These are phyloP conservation scores for Solanum arcanum DNA, from an alignment of 257 asterid species.

Conservation along the genomic window DNA sequence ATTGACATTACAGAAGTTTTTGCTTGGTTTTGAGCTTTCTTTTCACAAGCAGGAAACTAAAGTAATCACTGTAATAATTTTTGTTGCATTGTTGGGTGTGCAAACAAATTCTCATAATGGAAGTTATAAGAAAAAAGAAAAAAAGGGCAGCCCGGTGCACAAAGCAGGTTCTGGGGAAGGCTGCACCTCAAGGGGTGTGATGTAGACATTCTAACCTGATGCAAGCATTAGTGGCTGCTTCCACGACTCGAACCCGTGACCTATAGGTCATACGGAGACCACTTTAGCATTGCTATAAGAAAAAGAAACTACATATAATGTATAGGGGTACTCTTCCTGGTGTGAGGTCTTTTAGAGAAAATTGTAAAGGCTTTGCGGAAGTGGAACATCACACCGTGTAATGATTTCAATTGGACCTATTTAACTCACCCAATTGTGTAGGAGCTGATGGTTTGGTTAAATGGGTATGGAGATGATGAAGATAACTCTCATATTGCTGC, in stretches of 20 bases:
- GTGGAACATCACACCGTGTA: no score
- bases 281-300: no score
- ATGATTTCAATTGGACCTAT: no score
- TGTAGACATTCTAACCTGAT: neutral
- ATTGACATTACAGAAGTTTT: neutral
- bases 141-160: neutral
- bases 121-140: neutral
- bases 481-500: no score
- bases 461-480: no score
- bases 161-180: neutral
- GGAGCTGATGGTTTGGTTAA: no score
- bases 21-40: neutral
- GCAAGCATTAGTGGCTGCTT: neutral
- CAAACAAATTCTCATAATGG: neutral
- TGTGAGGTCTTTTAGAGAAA: no score
- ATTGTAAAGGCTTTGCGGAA: no score
- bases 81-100: neutral
- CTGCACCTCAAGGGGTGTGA: neutral
- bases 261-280: neutral
- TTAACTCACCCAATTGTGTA: no score
- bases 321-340: no score
- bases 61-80: neutral
- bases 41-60: neutral
- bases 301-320: no score
- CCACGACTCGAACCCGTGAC: neutral